Conservation (phyloP, 495 filamentous ascomycete species). For the Aspergillus affinis region DNA sequence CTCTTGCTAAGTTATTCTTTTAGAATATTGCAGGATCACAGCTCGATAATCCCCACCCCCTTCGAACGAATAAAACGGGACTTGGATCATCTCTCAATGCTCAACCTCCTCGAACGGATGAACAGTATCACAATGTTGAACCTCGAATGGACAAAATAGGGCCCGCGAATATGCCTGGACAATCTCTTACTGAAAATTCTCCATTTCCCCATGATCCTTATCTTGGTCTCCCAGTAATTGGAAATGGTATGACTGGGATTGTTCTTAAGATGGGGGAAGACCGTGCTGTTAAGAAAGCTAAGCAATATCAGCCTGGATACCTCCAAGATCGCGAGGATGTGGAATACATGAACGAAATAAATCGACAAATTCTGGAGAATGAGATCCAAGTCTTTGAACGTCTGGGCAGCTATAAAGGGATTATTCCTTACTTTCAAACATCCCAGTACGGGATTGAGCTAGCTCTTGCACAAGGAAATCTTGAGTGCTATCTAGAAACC, state of each 20-base stretch:
- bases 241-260: conserved; percentile 18
- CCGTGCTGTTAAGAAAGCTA: conserved; percentile 21
- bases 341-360: conserved; percentile 20
- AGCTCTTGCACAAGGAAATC: conserved; percentile 19
- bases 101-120: too few species aligned
- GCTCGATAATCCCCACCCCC: too few species aligned
- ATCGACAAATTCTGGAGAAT: conserved; percentile 16
- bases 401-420: conserved; percentile 19
- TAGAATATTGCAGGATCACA: too few species aligned
- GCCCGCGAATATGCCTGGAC: too few species aligned
- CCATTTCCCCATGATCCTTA: conserved; percentile 12
- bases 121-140: too few species aligned
- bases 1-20: too few species aligned
- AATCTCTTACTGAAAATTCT: too few species aligned
- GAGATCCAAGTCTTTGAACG: conserved; percentile 19
- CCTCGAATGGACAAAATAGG: too few species aligned
- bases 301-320: conserved; percentile 10
- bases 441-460: conserved; percentile 24
- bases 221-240: conserved; percentile 13
- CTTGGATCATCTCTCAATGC: too few species aligned
- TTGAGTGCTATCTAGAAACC: conserved; percentile 16
- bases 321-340: conserved; percentile 4
- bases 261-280: conserved; percentile 10
- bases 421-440: conserved; percentile 15
- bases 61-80: too few species aligned